Evolutionary conservation across 768 basidiomycete genomes (phyloP).

Genomic region (Suillus subalutaceus): DNA sequence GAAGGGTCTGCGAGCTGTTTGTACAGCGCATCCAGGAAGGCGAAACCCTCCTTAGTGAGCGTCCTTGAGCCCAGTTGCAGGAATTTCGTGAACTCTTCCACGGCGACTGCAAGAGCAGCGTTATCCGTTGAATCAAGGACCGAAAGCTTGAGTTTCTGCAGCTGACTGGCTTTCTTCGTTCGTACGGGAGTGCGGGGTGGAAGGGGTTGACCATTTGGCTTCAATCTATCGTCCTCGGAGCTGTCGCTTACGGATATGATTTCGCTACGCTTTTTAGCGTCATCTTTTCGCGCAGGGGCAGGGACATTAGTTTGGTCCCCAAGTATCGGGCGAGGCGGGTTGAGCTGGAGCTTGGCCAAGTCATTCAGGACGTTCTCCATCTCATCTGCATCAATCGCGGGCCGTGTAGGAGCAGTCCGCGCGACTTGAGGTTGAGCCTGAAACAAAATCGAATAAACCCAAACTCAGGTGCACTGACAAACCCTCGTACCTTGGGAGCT

Average conservation of each 20-base stretch:
- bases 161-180: conserved; percentile 47
- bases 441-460: conserved; percentile 6
- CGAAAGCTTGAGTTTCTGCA: conserved; percentile 49
- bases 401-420: conserved; percentile 19
- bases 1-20: conserved; percentile 75
- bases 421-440: conserved; percentile 37
- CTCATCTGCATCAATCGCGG: conserved; percentile 39
- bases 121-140: conserved; percentile 57
- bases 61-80: conserved; percentile 63
- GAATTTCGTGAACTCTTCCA: conserved; percentile 62
- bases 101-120: conserved; percentile 49
- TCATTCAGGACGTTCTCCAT: conserved; percentile 61
- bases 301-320: conserved; percentile 52
- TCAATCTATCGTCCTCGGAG: conserved; percentile 34
- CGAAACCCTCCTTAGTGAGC: conserved; percentile 70
- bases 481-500: conserved; percentile 30
- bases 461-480: background rate
- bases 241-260: conserved; percentile 48
- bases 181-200: conserved; percentile 36
- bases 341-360: conserved; percentile 61
- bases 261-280: conserved; percentile 27
- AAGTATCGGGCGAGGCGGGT: conserved; percentile 47
- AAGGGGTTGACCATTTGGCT: conserved; percentile 21
- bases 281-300: conserved; percentile 39
- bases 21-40: conserved; percentile 68